These are phyloP conservation scores for Pseudogymnoascus verrucosus DNA, from an alignment of 2,329 filamentous ascomycete species.

Conservation along the genomic window DNA sequence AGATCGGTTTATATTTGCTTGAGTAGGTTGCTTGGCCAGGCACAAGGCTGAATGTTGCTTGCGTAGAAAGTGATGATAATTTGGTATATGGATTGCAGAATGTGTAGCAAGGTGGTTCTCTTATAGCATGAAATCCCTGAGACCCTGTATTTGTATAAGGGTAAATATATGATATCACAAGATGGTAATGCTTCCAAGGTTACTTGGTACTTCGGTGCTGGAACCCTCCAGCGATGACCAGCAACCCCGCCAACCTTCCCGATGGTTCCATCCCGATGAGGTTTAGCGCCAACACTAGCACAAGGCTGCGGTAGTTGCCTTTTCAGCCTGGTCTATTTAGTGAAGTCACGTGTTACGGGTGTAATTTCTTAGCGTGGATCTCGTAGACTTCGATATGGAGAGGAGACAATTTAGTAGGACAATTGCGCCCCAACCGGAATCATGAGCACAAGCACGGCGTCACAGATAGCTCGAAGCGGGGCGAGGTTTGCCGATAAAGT, in stretches of 20 bases:
- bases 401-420: conserved; percentile 7
- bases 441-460: background rate
- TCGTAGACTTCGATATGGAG: conserved; percentile 8
- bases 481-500: conserved; percentile 8
- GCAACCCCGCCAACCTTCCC: conserved; percentile 1
- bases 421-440: conserved; percentile 5
- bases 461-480: background rate
- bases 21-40: background rate
- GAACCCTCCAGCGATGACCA: background rate
- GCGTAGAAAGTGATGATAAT: background rate
- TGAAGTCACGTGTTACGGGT: background rate
- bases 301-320: background rate
- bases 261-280: background rate
- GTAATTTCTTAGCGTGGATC: conserved; percentile 4
- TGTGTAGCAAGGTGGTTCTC: background rate
- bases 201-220: background rate
- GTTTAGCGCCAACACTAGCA: background rate
- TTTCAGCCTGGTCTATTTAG: background rate
- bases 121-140: background rate
- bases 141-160: background rate
- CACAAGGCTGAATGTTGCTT: background rate
- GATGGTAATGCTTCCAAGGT: background rate
- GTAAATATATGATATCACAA: background rate
- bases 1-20: background rate
- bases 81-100: background rate